Base-by-base conservation (phyloP, 768 basidiomycete genomes). In the Zangia roseola region DNA sequence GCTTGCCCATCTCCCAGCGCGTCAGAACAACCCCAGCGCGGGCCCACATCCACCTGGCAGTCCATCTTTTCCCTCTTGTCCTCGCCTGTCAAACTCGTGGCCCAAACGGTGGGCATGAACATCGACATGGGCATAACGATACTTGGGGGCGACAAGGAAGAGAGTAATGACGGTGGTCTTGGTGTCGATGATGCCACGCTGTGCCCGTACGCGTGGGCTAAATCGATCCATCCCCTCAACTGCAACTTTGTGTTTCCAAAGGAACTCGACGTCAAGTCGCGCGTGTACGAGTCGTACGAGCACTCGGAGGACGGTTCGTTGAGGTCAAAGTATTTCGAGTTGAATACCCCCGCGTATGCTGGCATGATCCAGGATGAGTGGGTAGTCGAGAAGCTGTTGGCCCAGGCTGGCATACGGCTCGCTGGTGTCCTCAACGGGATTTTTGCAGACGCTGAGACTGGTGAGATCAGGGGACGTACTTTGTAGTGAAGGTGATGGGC, bases 211-310 rank as follows among this genome's bases (percentile, higher is more conserved):
- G 72, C 78, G 38, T 97, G 93, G 93, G 81, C 85, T 1, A 69
- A 79, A 49, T 78, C 83, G 0, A 75, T 88, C 47, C 86, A 92
- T 60, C 60, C 72, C 40, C 78, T 95, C 54, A 93, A 93, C 70
- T 95, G 94, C 72, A 78, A 83, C 6, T 65, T 92, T 45, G 78
- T 88, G 6, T 94, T 90, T 85, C 92, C 94, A 0, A 65, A 71
- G 46, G 84, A 76, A 49, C 76, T 92, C 37, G 86, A 88, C 50
- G 35, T 6, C 14, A 16, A 14, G 31, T 31, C 14, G 31, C 31
- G 31, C 31, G 1, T 28, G 28, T 28, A 28, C 28, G 13, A 28
- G 4, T 6, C 28, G 28, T 13, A 30, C 28, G 41, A n/a, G 23
- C 7, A 28, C 24, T 25, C 26, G 10, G 24, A 41, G 10, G 28